Base-by-base conservation (phyloP, 345 rosid genomes). In the Brassica incana region DNA sequence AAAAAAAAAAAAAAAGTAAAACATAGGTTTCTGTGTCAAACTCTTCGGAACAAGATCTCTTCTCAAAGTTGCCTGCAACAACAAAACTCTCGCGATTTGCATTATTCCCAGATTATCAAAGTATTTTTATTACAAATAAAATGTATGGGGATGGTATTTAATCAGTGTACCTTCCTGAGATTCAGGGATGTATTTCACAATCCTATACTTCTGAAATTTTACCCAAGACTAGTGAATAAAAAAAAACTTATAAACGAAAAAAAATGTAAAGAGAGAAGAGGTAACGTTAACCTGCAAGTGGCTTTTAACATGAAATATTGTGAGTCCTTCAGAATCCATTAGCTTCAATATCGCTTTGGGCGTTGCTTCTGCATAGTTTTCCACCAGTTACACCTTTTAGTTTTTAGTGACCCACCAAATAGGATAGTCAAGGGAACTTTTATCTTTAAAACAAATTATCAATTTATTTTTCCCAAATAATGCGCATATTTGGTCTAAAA, bases 231-330 rank as follows among this genome's bases (percentile, higher is more conserved):
- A 40, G 48, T 9, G 48, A 40, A 40, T 9, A 38, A 40, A 40
- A 38, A 40, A 40, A 40, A 40, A 40, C 48, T 8, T 56, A 52
- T 25, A 23, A 59, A 23, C 14, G 5, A 14, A 50, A 20, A 29
- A 58, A 48, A 33, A 16, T 0, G 14, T 2, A 18, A 18, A 54
- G 1, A 64, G 32, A 69, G 50, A 50, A 68, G 71, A 69, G 56
- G 56, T 70, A 18, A 69, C 20, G 6, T 23, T 70, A 54, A 92
- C 94, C 93, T 95, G 99, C 89, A 95, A 82, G 76, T 93, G 99
- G 82, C 99, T 93, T 86, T 95, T 95, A 4, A 95, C 94, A 85
- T 95, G 99, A 78, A 91, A 95, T 73, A 95, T 93, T 30, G 99
- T 91, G 78, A 95, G 84, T 71, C 93, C 97, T 54, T 90, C 91